These are phyloP conservation scores for Stagonosporopsis vannaccii DNA, from an alignment of 2,329 filamentous ascomycete genomes.

Conservation along the genomic window DNA sequence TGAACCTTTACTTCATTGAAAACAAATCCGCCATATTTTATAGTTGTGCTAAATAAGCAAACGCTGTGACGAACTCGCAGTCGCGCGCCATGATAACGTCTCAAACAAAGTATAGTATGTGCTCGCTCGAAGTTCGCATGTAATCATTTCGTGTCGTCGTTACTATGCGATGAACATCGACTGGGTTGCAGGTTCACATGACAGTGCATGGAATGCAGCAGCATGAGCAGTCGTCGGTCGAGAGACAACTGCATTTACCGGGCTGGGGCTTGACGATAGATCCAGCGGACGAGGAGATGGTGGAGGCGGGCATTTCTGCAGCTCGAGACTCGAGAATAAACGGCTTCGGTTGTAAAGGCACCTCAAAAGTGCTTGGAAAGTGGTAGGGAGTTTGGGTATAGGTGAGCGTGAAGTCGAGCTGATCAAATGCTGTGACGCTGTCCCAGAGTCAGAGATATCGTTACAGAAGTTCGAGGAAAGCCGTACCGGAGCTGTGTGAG, in stretches of 20 bases:
- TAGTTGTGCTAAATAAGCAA: not conserved
- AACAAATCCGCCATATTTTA: no score
- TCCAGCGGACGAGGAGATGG: slow-evolving; percentile 40
- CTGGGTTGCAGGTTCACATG: slow-evolving; percentile 33
- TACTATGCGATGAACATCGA: not conserved
- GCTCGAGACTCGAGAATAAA: not conserved
- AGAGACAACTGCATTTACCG: slow-evolving; percentile 40
- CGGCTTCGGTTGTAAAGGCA: not conserved
- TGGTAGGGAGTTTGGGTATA: not conserved
- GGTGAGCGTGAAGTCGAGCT: not conserved
- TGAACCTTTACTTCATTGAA: not conserved
- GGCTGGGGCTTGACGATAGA: slow-evolving; percentile 48
- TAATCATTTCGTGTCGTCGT: slow-evolving; percentile 6
- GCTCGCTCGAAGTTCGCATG: not conserved
- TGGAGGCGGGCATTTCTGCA: slow-evolving; percentile 44
- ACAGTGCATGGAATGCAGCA: slow-evolving; percentile 49
- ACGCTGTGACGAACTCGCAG: not conserved
- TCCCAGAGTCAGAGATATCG: slow-evolving; percentile 8
- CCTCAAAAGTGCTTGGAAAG: not conserved
- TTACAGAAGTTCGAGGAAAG: not conserved
- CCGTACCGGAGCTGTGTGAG: not conserved
- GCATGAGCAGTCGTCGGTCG: slow-evolving; percentile 43
- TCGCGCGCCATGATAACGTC: not conserved
- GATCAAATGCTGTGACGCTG: slow-evolving; percentile 13
- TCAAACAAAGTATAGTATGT: not conserved